Conservation (phyloP, 257 asterid species). For the Nyctanthes arbortristis region DNA sequence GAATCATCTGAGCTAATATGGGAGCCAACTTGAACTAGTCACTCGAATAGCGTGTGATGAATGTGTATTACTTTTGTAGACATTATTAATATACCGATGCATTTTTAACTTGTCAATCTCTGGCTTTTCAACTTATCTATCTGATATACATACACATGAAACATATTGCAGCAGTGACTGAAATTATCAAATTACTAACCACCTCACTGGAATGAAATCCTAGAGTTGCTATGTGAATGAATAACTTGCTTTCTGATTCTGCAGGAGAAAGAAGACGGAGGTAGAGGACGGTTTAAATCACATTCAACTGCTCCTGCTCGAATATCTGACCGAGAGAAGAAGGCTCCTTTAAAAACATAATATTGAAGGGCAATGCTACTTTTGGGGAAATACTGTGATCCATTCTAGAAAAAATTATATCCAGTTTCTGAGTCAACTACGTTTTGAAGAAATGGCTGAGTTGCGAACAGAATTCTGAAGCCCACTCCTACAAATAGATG, state of each 20-base stretch:
- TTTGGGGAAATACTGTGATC: slow-evolving; percentile 9
- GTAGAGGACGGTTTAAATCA: slow-evolving; percentile 90
- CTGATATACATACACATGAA: background rate
- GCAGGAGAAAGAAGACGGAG: slow-evolving; percentile 81
- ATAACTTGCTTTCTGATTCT: slow-evolving; percentile 29
- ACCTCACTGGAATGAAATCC: slow-evolving; percentile 1
- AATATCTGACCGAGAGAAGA: slow-evolving; percentile 88
- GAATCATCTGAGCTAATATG: too few relatives aligned
- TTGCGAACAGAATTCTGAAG: background rate
- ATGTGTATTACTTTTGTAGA: background rate
- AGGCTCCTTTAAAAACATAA: slow-evolving; percentile 87
- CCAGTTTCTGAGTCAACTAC: background rate
- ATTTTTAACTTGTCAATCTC: background rate
- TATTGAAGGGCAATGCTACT: slow-evolving; percentile 2
- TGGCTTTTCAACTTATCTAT: background rate
- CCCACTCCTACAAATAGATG: background rate
- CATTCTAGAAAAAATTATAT: background rate
- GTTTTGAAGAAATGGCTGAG: slow-evolving; percentile 9
- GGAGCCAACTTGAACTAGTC: too few relatives aligned
- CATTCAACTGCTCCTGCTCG: slow-evolving; percentile 86
- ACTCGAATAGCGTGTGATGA: too few relatives aligned
- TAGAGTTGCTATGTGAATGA: background rate
- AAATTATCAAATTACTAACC: background rate
- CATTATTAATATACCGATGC: background rate
- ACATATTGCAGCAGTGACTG: background rate